Evolutionary conservation across 2,329 filamentous ascomycete genomes (phyloP).

Genomic region (Atkinsonella texensis): DNA sequence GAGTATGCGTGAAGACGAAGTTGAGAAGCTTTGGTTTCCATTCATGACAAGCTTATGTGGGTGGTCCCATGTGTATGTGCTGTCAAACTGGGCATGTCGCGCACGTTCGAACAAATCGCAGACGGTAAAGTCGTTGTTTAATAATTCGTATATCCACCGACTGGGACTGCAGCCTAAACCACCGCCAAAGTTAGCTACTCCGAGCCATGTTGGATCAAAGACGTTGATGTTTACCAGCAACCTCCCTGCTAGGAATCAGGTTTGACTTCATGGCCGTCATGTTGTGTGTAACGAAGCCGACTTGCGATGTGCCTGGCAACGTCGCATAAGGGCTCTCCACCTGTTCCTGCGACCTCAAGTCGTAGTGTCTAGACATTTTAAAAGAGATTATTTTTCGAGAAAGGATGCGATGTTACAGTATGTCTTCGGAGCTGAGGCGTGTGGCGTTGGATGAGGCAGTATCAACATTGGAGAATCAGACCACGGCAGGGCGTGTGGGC

Average conservation of each 20-base stretch:
- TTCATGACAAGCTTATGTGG: constrained; percentile 25
- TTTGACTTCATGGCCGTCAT: constrained; percentile 20
- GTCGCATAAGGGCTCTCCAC: constrained; percentile 18
- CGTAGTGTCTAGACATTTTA: constrained; percentile 19
- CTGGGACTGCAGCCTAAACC: constrained; percentile 24
- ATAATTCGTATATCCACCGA: constrained; percentile 29
- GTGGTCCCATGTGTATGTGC: constrained; percentile 22
- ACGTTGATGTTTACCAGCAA: constrained; percentile 14
- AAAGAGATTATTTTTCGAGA: background rate
- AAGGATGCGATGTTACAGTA: background rate
- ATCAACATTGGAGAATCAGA: background rate
- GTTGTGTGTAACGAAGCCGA: constrained; percentile 19
- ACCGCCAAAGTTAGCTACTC: background rate
- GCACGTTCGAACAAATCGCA: constrained; percentile 26
- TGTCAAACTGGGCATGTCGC: constrained; percentile 16
- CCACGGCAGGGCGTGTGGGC: background rate
- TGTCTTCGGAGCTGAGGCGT: background rate
- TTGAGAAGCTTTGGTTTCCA: constrained; percentile 25
- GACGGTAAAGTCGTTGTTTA: constrained; percentile 24
- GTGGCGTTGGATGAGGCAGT: background rate
- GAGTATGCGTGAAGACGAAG: constrained; percentile 15
- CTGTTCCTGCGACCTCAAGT: constrained; percentile 17
- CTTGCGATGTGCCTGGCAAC: constrained; percentile 20
- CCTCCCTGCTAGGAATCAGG: constrained; percentile 14
- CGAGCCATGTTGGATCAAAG: no score